These are phyloP conservation scores for Ogataea ganodermae DNA, from an alignment of 805 yeast genomes.

Conservation along the genomic window DNA sequence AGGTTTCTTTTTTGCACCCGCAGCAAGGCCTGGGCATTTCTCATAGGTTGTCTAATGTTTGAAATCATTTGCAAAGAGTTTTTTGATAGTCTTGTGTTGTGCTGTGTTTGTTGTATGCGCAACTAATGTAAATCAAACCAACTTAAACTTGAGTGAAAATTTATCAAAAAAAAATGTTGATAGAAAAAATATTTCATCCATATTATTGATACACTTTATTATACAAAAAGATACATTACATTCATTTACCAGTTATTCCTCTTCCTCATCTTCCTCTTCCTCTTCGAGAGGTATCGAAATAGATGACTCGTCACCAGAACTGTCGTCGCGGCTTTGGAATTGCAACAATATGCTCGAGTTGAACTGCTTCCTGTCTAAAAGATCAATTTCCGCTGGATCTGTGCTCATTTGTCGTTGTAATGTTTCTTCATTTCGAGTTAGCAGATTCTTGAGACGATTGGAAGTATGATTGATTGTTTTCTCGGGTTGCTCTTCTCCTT, in stretches of 20 bases:
- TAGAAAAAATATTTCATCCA: background rate
- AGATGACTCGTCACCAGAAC: constrained; percentile 14
- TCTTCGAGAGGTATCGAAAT: constrained; percentile 23
- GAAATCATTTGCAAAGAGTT: background rate
- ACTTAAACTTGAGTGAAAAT: background rate
- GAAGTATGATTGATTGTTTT: background rate
- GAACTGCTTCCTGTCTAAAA: constrained; percentile 16
- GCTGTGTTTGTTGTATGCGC: background rate
- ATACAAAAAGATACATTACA: constrained; percentile 4
- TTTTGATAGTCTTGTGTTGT: background rate
- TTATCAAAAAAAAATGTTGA: background rate
- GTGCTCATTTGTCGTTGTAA: background rate
- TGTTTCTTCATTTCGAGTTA: background rate
- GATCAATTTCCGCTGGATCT: constrained; percentile 13
- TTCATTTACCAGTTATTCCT: background rate
- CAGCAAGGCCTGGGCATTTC: background rate
- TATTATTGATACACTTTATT: background rate
- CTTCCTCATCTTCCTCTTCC: constrained; percentile 27
- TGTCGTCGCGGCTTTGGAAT: constrained; percentile 7
- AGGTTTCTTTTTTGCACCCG: constrained; percentile 18
- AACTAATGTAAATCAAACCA: too few relatives aligned
- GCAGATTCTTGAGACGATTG: background rate
- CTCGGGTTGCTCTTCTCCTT: background rate
- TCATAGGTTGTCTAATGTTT: background rate
- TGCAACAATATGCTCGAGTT: constrained; percentile 19